A percentile compares a stretch with the other conserved stretches of the same genome.
phyloP scores from a whole-genome alignment of 2,329 filamentous ascomycete genomes.

The Cephalotrichum gorgonifer region DNA sequence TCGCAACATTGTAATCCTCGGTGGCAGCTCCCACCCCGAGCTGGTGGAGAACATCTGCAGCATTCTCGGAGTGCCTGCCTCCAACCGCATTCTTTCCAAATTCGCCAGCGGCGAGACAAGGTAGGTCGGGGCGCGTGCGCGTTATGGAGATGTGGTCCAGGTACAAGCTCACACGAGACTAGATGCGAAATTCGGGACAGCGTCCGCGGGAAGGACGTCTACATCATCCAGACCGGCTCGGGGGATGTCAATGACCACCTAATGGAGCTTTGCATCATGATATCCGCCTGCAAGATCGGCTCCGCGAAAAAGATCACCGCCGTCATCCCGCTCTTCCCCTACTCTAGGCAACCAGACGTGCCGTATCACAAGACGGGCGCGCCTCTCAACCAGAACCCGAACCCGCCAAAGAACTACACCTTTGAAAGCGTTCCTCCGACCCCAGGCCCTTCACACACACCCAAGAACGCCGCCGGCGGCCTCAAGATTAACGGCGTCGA shows the following conservation, averaged over 20 bases:
- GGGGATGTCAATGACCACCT: conserved; percentile 93
- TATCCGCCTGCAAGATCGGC: conserved; percentile 93
- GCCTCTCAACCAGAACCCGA: conserved; percentile 59
- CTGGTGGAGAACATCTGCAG: conserved; percentile 82
- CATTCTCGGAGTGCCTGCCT: conserved; percentile 75
- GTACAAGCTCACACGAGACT: conserved; percentile 1
- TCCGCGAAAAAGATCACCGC: conserved; percentile 89
- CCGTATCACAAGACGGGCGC: conserved; percentile 95
- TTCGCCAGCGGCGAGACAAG: conserved; percentile 89
- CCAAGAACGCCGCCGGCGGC: conserved; percentile 53
- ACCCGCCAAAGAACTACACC: conserved; percentile 56
- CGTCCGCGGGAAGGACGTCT: conserved; percentile 96
- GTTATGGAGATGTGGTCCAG: background rate
- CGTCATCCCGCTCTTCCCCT: conserved; percentile 90
- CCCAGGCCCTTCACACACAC: conserved; percentile 55
- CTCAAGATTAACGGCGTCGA: conserved; percentile 49
- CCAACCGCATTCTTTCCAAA: conserved; percentile 76
- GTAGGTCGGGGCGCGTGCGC: background rate
- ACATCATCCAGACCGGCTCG: conserved; percentile 91
- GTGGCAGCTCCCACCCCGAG: conserved; percentile 84
- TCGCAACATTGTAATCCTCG: conserved; percentile 87
- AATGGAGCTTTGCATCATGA: conserved; percentile 94
- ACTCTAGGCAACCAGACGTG: conserved; percentile 90
- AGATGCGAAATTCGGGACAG: conserved; percentile 94
- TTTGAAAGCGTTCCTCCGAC: conserved; percentile 90